Evolutionary conservation across 192 early-diverging fungal species (phyloP).

Genomic region (Coemansia sp.): DNA sequence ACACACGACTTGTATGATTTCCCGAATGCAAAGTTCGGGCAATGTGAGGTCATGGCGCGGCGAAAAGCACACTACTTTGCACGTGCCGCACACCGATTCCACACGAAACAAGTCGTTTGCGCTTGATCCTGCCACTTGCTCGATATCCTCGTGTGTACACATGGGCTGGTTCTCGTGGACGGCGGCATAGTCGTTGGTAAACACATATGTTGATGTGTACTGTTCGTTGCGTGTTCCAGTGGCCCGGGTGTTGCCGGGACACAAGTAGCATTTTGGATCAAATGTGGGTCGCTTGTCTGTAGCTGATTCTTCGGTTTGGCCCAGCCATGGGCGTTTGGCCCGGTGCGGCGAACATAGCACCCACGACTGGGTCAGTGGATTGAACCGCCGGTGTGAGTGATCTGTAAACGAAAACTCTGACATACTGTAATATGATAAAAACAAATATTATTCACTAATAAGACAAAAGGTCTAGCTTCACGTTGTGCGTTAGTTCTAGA

Average conservation of each 20-base stretch:
- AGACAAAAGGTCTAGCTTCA: neutral
- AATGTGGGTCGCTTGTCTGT: constrained; percentile 58
- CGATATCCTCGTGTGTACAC: constrained; percentile 15
- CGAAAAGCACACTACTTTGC: constrained; percentile 92
- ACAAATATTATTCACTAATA: constrained; percentile 16
- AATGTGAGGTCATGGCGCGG: constrained; percentile 86
- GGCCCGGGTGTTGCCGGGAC: constrained; percentile 83
- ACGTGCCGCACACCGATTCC: constrained; percentile 69
- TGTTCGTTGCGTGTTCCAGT: constrained; percentile 72
- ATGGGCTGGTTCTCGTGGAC: constrained; percentile 62
- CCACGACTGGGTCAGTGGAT: constrained; percentile 90
- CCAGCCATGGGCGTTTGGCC: constrained; percentile 91
- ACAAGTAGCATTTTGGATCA: constrained; percentile 80
- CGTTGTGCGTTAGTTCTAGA: too few species aligned
- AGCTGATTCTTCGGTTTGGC: constrained; percentile 61
- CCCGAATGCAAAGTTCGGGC: constrained; percentile 73
- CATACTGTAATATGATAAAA: constrained; percentile 30
- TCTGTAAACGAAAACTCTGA: constrained; percentile 46
- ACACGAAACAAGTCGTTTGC: constrained; percentile 55
- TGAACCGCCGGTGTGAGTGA: constrained; percentile 77
- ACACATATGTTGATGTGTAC: constrained; percentile 80
- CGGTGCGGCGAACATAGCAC: constrained; percentile 97
- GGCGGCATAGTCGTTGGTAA: constrained; percentile 93
- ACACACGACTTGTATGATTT: constrained; percentile 68
- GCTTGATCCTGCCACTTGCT: constrained; percentile 21